Conservation (phyloP, 495 filamentous ascomycete species). For the Letharia lupina region DNA sequence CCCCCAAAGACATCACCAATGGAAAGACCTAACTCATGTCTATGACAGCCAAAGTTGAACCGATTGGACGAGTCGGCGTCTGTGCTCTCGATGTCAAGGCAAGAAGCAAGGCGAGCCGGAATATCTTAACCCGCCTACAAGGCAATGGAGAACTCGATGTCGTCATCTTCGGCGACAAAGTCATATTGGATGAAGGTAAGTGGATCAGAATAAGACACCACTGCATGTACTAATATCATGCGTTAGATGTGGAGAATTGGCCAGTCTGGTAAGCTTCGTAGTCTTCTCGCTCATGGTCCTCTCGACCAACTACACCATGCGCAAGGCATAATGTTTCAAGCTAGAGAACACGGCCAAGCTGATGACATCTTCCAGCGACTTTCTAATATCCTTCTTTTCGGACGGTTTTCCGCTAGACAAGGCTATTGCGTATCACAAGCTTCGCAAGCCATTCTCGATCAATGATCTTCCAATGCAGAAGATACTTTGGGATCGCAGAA, state of each 20-base stretch:
- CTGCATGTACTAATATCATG: background rate
- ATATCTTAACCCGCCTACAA: constrained; percentile 86
- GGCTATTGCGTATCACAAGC: constrained; percentile 84
- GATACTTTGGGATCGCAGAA: constrained; percentile 88
- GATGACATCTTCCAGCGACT: constrained; percentile 56
- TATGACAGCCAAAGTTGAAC: constrained; percentile 13
- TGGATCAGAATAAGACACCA: constrained; percentile 41
- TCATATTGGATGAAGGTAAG: constrained; percentile 85
- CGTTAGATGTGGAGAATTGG: constrained; percentile 66
- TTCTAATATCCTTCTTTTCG: constrained; percentile 94
- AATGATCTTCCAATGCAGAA: constrained; percentile 98
- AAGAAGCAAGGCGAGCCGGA: constrained; percentile 88
- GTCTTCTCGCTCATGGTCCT: background rate
- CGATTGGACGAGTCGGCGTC: constrained; percentile 69
- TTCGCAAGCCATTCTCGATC: constrained; percentile 91
- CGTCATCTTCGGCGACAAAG: constrained; percentile 95
- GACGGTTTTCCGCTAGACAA: constrained; percentile 96
- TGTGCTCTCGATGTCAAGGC: constrained; percentile 95
- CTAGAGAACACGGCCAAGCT: background rate
- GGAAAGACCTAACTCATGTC: background rate
- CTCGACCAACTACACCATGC: background rate
- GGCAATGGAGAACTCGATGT: constrained; percentile 90
- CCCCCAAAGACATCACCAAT: background rate
- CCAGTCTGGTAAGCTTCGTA: constrained; percentile 45
- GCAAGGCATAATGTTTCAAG: background rate